Percentiles rank a stretch among this genome's conserved stretches.
These are phyloP conservation scores for Lactifluus pinguis DNA, from an alignment of 768 basidiomycete genomes.

Conservation along the genomic window DNA sequence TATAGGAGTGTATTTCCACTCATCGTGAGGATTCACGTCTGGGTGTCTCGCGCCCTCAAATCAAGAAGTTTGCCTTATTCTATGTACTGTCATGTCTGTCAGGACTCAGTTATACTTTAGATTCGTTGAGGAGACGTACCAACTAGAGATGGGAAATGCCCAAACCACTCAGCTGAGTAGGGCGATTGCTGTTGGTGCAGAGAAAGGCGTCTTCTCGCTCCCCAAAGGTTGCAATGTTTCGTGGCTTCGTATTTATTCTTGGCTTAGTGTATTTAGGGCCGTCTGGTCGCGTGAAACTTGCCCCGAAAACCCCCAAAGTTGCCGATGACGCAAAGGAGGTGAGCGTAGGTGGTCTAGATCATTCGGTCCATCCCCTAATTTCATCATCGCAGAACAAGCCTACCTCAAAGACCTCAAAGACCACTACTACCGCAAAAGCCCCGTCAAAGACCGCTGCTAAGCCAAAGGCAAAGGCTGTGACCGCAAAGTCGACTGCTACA, in stretches of 20 bases:
- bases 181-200: conserved; percentile 73
- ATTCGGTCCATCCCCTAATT: conserved; percentile 2
- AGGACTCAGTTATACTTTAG: conserved; percentile 30
- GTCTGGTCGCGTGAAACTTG: conserved; percentile 56
- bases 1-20: conserved; percentile 73
- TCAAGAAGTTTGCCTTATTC: conserved; percentile 70
- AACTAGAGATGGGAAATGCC: conserved; percentile 67
- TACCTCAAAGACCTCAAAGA: conserved; percentile 29
- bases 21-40: conserved; percentile 66
- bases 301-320: conserved; percentile 46
- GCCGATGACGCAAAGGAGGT: conserved; percentile 54
- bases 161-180: conserved; percentile 72
- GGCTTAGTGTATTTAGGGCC: conserved; percentile 26
- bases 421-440: conserved; percentile 25
- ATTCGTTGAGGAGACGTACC: conserved; percentile 78
- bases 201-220: conserved; percentile 74
- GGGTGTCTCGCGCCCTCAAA: conserved; percentile 84
- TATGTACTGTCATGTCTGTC: not conserved
- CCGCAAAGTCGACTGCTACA: conserved; percentile 23
- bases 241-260: not conserved
- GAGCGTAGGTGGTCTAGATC: conserved; percentile 24
- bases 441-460: conserved; percentile 23
- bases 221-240: conserved; percentile 61
- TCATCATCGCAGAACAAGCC: conserved; percentile 29
- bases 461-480: conserved; percentile 28